Base-by-base conservation (phyloP, 1,284 basidiomycete species). In the Cystobasidium sp. region DNA sequence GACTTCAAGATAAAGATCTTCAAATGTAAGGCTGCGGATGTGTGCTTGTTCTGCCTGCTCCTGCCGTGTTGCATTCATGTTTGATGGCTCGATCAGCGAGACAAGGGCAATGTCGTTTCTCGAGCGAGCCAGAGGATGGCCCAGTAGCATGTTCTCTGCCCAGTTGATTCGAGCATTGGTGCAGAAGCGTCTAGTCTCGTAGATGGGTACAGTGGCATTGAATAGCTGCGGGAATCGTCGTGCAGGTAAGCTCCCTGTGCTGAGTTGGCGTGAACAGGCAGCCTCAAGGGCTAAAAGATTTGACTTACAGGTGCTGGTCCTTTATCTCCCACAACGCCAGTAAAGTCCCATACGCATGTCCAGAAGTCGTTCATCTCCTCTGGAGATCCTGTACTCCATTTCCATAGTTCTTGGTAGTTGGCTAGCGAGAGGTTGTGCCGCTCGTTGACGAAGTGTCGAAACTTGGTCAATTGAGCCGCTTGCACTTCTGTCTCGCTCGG, bases 71-170 rank as follows among this genome's bases (percentile, higher is more conserved):
- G 10, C 43, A 31, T 7, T 24, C 20, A 22, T 43, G 22, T n/a
- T n/a, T 16, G 16, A 20, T 22, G 51, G 44, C 62, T 74, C 72
- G 22, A 37, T 68, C 14, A 67, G 59, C n/a, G 72, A 37, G 68
- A 93, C 87, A 75, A 94, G 84, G 0, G 92, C 92, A 18, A 87
- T 81, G 79, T 88, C 88, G 68, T 86, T 83, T 7, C 84, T 81
- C 24, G 85, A 86, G 68, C 87, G 87, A 16, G 62, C 41, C 39
- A 58, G 22, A 9, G 24, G 41, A 47, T 74, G 72, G 8, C 75
- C 61, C 1, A 80, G 85, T 39, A 94, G 84, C 85, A 92, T 88
- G 81, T 94, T 94, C 84, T 95, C 91, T 49, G 92, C 91, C 88
- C 91, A 93, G 81, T 93, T 94, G 68, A 94, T 81, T 47, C 82